A percentile compares a stretch with the other conserved stretches of the same genome.
These are phyloP conservation scores for Saccharomycopsis crataegensis DNA, from an alignment of 1,139 yeast species.

Conservation along the genomic window DNA sequence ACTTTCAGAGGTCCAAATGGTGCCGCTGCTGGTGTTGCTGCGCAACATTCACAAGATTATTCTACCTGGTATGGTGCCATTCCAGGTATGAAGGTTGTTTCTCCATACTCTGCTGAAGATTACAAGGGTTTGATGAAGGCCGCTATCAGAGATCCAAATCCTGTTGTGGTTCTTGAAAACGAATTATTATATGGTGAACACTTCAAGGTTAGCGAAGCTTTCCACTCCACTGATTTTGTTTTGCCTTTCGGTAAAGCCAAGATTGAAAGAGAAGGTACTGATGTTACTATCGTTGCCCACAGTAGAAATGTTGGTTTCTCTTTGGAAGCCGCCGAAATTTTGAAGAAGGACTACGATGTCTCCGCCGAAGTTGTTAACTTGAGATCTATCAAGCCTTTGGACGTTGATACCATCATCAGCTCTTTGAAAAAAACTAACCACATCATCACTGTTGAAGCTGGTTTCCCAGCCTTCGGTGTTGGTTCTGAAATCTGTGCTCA, in stretches of 20 bases:
- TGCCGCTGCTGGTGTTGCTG: conserved; percentile 99
- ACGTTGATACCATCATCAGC: conserved; percentile 74
- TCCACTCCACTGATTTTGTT: conserved; percentile 77
- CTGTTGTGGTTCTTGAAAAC: conserved; percentile 91
- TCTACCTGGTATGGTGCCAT: conserved; percentile 98
- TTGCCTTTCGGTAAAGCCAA: conserved; percentile 95
- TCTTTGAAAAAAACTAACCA: conserved; percentile 97
- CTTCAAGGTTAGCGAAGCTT: conserved; percentile 86
- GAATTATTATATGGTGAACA: conserved; percentile 91
- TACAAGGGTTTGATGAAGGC: conserved; percentile 94
- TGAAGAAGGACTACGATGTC: conserved; percentile 79
- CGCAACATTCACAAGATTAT: conserved; percentile 98
- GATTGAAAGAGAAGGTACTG: conserved; percentile 87
- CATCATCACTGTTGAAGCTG: conserved; percentile 92
- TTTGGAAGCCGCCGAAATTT: conserved; percentile 80
- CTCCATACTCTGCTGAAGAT: conserved; percentile 95
- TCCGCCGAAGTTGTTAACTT: conserved; percentile 91
- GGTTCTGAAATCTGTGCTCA: conserved; percentile 98
- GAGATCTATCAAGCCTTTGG: conserved; percentile 96
- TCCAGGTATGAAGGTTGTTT: conserved; percentile 94
- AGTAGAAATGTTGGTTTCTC: conserved; percentile 84
- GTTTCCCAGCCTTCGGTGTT: conserved; percentile 97
- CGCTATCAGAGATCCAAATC: conserved; percentile 97
- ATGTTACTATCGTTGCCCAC: conserved; percentile 84
- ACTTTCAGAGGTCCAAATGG: conserved; percentile 99